A percentile compares a stretch with the other conserved stretches of the same genome.
These are phyloP conservation scores for Aspergillus phoenicis DNA, from an alignment of 2,329 filamentous ascomycete species.

Conservation along the genomic window DNA sequence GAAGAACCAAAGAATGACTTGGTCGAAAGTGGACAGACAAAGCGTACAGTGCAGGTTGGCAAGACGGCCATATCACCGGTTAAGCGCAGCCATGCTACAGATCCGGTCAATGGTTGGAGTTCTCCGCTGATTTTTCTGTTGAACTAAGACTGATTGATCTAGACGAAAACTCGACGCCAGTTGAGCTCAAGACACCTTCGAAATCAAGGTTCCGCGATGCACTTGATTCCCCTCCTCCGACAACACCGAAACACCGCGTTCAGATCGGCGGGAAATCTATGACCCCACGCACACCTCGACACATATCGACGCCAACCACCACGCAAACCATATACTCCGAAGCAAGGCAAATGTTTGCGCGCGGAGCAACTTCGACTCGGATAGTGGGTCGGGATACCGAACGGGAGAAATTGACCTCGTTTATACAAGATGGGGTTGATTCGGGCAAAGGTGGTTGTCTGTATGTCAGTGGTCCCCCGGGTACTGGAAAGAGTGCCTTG, in stretches of 20 bases:
- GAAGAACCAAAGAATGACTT: constrained; percentile 23
- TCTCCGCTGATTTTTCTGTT: neutral
- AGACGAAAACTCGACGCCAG: constrained; percentile 49
- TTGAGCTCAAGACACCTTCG: constrained; percentile 50
- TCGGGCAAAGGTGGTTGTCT: constrained; percentile 73
- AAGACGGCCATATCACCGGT: constrained; percentile 48
- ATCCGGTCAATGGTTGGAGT: constrained; percentile 40
- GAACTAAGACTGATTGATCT: constrained; percentile 17
- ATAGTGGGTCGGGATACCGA: constrained; percentile 77
- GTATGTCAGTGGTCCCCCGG: constrained; percentile 93
- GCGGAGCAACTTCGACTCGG: constrained; percentile 72
- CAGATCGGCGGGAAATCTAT: constrained; percentile 73
- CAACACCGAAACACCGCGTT: constrained; percentile 82
- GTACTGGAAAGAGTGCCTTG: constrained; percentile 95
- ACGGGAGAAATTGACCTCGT: constrained; percentile 65
- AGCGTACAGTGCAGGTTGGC: constrained; percentile 49
- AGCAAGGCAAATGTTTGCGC: constrained; percentile 83
- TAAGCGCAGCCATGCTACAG: constrained; percentile 49
- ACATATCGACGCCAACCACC: constrained; percentile 65
- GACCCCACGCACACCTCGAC: constrained; percentile 77
- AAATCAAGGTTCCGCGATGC: constrained; percentile 73
- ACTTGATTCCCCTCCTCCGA: constrained; percentile 63
- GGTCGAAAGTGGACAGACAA: constrained; percentile 48
- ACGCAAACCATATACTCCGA: constrained; percentile 80
- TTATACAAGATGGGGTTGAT: constrained; percentile 67